Evolutionary conservation across 1,284 basidiomycete species (phyloP), one percentile per base, ranked within the genome.

Genomic region (Trichosporon coremiiforme): DNA sequence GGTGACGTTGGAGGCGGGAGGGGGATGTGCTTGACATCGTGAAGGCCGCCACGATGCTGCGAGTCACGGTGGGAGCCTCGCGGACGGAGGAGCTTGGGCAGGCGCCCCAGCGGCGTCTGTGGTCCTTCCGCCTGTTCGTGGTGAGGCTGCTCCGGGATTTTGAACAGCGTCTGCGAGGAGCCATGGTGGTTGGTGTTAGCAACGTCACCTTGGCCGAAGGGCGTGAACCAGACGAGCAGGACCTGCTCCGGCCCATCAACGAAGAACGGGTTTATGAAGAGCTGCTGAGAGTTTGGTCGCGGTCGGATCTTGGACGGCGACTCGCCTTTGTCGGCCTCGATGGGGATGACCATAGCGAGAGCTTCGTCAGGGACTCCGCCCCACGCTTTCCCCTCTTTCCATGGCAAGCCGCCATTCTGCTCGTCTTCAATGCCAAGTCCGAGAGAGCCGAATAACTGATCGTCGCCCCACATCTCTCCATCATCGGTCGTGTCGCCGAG

Each of bases 141-240:
- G 15, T 62, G 45, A 4, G 72, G 72, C 50, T 70, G 45, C 66
- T 73, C 72, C 35, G 63, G 57, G 17, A 73, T 73, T 45, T 67
- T 69, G 70, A 69, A 73, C 53, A 73, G 62, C 20, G 68, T 71
- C 20, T 68, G 68, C 53, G 63, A 69, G 1, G 67, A 68, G 33
- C 67, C 63, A 9, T 60, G 57, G 10, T 55, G 45, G 17, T 29
- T 53, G 25, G 65, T 29, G n/a, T 65, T 45, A 13, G 65, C 47
- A n/a, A 35, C 20, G 31, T 47, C 65, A 20, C 62, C 33, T 36
- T 38, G 20, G 25, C 57, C 57, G 76, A 84, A 84, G 2, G 83
- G 83, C 17, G 82, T 79, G 66, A 78, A 82, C 78, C 81, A 84
- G 12, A 84, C 80, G 17, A 84, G 71, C 41, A 84, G 68, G 4